Evolutionary conservation across 192 early-diverging fungal genomes (phyloP).

Genomic region (Backusella macrospora): DNA sequence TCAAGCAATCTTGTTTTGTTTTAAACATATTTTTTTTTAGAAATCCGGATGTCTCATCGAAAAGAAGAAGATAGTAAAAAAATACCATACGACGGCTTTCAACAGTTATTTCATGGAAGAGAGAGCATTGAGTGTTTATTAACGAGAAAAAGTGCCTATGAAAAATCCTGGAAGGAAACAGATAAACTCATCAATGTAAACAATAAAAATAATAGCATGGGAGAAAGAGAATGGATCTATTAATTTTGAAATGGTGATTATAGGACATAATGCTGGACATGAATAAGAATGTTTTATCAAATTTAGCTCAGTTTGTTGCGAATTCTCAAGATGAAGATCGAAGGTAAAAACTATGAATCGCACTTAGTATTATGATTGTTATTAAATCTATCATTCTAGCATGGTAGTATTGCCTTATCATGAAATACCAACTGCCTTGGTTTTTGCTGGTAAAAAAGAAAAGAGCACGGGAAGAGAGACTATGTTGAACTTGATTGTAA

Average conservation of each 20-base stretch:
- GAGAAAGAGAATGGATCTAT: background rate
- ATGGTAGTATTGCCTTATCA: constrained; percentile 57
- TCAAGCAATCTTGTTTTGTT: background rate
- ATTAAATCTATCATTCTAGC: constrained; percentile 6
- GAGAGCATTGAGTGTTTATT: constrained; percentile 57
- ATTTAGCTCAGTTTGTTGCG: constrained; percentile 65
- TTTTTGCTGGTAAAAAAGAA: constrained; percentile 62
- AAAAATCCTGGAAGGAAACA: constrained; percentile 56
- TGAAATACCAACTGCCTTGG: constrained; percentile 73
- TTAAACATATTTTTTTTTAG: background rate
- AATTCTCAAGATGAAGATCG: constrained; percentile 49
- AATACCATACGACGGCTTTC: constrained; percentile 57
- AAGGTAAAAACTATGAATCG: constrained; percentile 12
- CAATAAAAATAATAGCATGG: background rate
- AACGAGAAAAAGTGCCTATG: constrained; percentile 52
- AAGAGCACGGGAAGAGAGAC: too few relatives aligned
- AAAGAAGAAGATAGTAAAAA: constrained; percentile 21
- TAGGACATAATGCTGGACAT: constrained; percentile 52
- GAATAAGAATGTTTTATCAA: constrained; percentile 57
- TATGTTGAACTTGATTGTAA: background rate
- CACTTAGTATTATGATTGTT: background rate
- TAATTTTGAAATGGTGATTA: background rate
- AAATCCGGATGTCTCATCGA: background rate
- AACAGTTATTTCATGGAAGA: constrained; percentile 56
- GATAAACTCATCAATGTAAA: constrained; percentile 50